A percentile compares a stretch with the other conserved stretches of the same genome.
Conservation (phyloP, 2,329 filamentous ascomycete genomes). For the Westerdykella sp. region DNA sequence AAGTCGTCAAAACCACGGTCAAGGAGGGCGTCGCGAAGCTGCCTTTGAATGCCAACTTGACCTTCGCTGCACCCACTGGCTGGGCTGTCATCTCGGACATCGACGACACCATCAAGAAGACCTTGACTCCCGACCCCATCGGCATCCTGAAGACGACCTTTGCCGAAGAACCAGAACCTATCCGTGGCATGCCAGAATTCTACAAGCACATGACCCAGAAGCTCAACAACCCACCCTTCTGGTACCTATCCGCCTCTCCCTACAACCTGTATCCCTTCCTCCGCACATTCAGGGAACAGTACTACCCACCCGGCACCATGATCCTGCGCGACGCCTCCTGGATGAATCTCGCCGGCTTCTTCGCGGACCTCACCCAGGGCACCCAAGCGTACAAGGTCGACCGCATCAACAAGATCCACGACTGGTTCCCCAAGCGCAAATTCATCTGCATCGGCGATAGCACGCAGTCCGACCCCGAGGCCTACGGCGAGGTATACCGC, state of each 20-base stretch:
- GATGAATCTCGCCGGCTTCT: conserved; percentile 74
- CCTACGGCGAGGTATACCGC: conserved; percentile 72
- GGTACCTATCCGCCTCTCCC: conserved; percentile 88
- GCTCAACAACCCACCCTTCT: conserved; percentile 64
- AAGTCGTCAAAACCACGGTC: conserved; percentile 25
- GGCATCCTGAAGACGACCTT: conserved; percentile 83
- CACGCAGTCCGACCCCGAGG: conserved; percentile 85
- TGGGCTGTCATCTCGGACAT: conserved; percentile 87
- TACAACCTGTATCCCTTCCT: conserved; percentile 93
- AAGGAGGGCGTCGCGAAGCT: not conserved
- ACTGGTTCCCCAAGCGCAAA: conserved; percentile 70
- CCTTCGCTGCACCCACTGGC: conserved; percentile 68
- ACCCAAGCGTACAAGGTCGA: conserved; percentile 83
- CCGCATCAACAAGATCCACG: conserved; percentile 69
- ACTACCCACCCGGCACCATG: conserved; percentile 73
- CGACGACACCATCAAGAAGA: conserved; percentile 93
- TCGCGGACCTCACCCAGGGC: conserved; percentile 70
- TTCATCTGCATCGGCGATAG: conserved; percentile 85
- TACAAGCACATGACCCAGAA: conserved; percentile 60
- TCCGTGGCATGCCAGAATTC: conserved; percentile 76
- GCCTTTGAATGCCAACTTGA: conserved; percentile 48
- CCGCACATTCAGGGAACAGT: conserved; percentile 60
- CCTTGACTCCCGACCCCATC: conserved; percentile 69
- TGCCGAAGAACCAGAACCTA: conserved; percentile 63
- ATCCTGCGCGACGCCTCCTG: conserved; percentile 80